Evolutionary conservation across 352 stramenopile genomes (phyloP).

Genomic region (Phytophthora pistaciae): DNA sequence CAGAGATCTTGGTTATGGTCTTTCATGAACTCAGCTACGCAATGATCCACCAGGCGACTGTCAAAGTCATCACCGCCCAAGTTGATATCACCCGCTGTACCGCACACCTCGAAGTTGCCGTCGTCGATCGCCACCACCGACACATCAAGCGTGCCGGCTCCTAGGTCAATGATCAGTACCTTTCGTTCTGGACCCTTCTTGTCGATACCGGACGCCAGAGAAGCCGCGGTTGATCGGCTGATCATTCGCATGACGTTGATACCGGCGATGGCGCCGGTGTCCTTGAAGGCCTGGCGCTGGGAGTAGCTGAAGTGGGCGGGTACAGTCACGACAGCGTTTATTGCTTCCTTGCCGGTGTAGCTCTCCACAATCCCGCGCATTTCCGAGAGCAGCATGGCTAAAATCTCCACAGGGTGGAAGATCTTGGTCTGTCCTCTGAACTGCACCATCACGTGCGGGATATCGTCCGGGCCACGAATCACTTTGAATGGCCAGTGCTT

Average conservation of each 20-base stretch:
- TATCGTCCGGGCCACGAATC: neutral
- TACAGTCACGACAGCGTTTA: neutral
- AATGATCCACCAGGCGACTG: neutral
- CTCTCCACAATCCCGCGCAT: slow-evolving; percentile 1
- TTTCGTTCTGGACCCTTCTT: neutral
- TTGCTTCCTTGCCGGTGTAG: slow-evolving; percentile 1
- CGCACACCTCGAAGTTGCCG: neutral
- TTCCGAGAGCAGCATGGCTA: slow-evolving; percentile 9
- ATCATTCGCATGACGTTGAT: neutral
- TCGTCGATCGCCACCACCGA: slow-evolving; percentile 1
- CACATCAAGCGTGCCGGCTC: neutral
- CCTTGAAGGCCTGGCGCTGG: neutral
- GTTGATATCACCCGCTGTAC: neutral
- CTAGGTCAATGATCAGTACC: neutral
- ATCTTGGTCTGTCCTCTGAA: neutral
- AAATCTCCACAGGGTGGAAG: neutral
- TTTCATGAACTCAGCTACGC: neutral
- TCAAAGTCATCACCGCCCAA: slow-evolving; percentile 1
- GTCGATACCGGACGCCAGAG: neutral
- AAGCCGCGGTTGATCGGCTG: neutral
- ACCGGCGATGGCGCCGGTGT: neutral
- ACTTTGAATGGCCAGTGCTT: slow-evolving; percentile 8
- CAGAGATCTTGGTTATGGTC: neutral
- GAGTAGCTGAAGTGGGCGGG: neutral
- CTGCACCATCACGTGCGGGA: slow-evolving; percentile 1